Evolutionary conservation across 2,329 filamentous ascomycete genomes (phyloP).

Genomic region (Massarina eburnea): DNA sequence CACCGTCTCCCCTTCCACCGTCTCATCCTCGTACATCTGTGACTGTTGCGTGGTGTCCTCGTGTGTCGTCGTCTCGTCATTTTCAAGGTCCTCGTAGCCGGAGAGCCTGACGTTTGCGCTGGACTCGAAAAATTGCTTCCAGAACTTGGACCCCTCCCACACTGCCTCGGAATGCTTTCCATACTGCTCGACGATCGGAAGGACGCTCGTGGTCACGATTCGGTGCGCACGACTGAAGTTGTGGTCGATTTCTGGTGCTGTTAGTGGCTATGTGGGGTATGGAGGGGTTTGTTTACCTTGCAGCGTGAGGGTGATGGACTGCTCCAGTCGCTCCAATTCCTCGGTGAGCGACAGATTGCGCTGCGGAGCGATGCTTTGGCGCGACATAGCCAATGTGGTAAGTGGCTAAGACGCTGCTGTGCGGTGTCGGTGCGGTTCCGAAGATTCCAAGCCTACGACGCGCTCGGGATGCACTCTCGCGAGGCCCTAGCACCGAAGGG

Average conservation of each 20-base stretch:
- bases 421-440: slow-evolving; percentile 3
- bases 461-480: slow-evolving; percentile 18
- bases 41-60: slow-evolving; percentile 41
- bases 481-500: slow-evolving; percentile 12
- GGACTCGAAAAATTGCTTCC: slow-evolving; percentile 99
- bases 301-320: slow-evolving; percentile 92
- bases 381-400: slow-evolving; percentile 49
- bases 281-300: slow-evolving; percentile 62
- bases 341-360: slow-evolving; percentile 80
- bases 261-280: slow-evolving; percentile 30
- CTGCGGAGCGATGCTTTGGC: slow-evolving; percentile 50
- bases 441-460: slow-evolving; percentile 8
- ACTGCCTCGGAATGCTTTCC: slow-evolving; percentile 90
- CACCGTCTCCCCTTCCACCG: slow-evolving; percentile 37
- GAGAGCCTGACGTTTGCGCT: slow-evolving; percentile 96
- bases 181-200: slow-evolving; percentile 94
- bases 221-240: slow-evolving; percentile 97
- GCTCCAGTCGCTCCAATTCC: slow-evolving; percentile 92
- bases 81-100: slow-evolving; percentile 81
- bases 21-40: slow-evolving; percentile 48
- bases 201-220: slow-evolving; percentile 90
- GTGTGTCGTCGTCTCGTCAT: slow-evolving; percentile 57
- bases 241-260: slow-evolving; percentile 81
- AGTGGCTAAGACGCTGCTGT: background rate
- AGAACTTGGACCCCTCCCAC: slow-evolving; percentile 99